Conservation (phyloP, 345 rosid species). For the Kandelia obovata region DNA sequence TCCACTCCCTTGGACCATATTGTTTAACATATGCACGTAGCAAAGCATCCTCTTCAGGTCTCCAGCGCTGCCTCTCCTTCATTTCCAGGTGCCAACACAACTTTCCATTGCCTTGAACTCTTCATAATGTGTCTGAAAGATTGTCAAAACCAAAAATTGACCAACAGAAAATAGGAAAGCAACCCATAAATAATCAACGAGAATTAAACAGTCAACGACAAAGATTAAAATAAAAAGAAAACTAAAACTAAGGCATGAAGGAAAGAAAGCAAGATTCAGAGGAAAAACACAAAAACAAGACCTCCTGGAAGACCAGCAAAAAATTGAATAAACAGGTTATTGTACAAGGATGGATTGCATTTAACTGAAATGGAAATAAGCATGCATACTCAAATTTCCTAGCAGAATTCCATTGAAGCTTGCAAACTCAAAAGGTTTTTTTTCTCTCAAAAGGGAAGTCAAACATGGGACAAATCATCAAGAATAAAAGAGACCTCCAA, state of each 20-base stretch:
- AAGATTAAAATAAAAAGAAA: not conserved
- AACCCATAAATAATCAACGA: not conserved
- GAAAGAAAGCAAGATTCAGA: too few species aligned
- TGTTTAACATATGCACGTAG: conserved; percentile 82
- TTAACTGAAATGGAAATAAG: not conserved
- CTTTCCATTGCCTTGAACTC: conserved; percentile 59
- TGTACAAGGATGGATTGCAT: too few species aligned
- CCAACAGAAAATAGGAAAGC: not conserved
- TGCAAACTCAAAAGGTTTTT: too few species aligned
- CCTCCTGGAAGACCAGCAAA: too few species aligned
- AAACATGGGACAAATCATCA: not conserved
- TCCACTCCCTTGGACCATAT: conserved; percentile 89
- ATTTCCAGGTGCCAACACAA: conserved; percentile 61
- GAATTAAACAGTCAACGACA: not conserved
- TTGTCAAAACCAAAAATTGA: not conserved
- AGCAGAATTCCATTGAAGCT: not conserved
- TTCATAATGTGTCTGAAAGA: conserved; percentile 50
- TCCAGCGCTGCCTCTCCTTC: conserved; percentile 99
- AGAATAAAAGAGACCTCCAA: not conserved
- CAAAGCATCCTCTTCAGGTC: conserved; percentile 91
- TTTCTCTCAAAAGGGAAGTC: not conserved
- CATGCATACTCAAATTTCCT: not conserved
- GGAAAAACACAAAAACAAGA: too few species aligned
- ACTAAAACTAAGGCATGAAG: not conserved
- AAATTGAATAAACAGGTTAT: too few species aligned